Percentiles rank a stretch among this genome's conserved stretches.
Conservation (phyloP, 768 basidiomycete species). For the Tricholoma saponaceum region DNA sequence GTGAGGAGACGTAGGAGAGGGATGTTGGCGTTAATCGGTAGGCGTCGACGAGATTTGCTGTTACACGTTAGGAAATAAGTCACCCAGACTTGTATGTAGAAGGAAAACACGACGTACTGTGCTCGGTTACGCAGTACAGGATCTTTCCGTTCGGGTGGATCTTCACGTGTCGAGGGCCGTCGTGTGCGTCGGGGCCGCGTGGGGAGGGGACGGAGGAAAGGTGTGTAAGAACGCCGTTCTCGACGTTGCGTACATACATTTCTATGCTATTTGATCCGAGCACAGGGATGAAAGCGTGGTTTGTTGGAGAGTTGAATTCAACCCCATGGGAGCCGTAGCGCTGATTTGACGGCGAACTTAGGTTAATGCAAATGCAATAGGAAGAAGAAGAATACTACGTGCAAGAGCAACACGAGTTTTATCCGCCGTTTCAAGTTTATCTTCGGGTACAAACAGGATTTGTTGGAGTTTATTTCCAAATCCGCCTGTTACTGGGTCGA, state of each 20-base stretch:
- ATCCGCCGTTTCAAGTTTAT: slow-evolving; percentile 40
- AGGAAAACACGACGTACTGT: slow-evolving; percentile 29
- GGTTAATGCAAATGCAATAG: neutral
- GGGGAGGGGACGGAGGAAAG: slow-evolving; percentile 36
- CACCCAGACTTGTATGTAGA: neutral
- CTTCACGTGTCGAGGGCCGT: slow-evolving; percentile 51
- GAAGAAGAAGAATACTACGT: slow-evolving; percentile 7
- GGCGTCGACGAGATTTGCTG: slow-evolving; percentile 44
- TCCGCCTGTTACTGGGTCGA: slow-evolving; percentile 32
- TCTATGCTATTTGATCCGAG: slow-evolving; percentile 46
- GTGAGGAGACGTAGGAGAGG: slow-evolving; percentile 27
- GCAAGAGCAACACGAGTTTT: slow-evolving; percentile 49
- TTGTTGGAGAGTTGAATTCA: slow-evolving; percentile 35
- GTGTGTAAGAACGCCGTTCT: slow-evolving; percentile 31
- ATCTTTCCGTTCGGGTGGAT: slow-evolving; percentile 48
- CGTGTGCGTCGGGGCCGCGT: slow-evolving; percentile 28
- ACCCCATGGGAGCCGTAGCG: slow-evolving; percentile 49
- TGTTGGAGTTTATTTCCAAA: slow-evolving; percentile 43
- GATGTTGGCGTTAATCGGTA: slow-evolving; percentile 33
- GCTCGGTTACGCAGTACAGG: slow-evolving; percentile 50
- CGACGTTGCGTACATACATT: slow-evolving; percentile 34
- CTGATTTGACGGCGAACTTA: slow-evolving; percentile 18
- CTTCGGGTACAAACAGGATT: slow-evolving; percentile 40
- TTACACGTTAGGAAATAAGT: neutral
- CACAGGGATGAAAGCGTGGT: slow-evolving; percentile 44